Evolutionary conservation across 176 grass and related monocot genomes (phyloP).

Genomic region (Rhynchospora pubera): DNA sequence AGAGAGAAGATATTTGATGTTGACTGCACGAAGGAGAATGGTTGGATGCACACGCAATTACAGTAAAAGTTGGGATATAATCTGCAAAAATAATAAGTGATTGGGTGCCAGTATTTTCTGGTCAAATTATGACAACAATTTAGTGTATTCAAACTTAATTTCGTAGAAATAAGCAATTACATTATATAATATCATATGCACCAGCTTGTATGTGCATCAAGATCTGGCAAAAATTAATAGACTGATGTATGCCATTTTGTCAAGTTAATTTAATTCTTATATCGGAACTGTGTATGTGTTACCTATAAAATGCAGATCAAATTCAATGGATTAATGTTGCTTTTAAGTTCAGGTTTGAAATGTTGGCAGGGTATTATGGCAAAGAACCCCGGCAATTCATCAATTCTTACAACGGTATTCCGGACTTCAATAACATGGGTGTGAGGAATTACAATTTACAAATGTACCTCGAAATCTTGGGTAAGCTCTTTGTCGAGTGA

Average conservation of each 20-base stretch:
- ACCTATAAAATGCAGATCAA: neutral
- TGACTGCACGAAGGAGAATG: neutral
- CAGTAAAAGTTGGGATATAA: neutral
- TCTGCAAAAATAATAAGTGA: neutral
- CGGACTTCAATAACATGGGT: neutral
- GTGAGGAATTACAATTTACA: neutral
- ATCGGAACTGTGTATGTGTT: no score
- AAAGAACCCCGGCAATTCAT: neutral
- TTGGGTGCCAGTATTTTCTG: neutral
- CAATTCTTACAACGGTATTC: no score
- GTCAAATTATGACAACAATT: neutral
- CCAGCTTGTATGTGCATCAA: neutral
- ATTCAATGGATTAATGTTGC: no score
- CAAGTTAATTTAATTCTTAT: no score
- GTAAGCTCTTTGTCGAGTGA: conserved; percentile 56
- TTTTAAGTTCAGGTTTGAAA: neutral
- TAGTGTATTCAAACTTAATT: neutral
- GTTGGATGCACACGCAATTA: neutral
- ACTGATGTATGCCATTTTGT: neutral
- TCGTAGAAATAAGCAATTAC: neutral
- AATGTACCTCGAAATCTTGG: conserved; percentile 67
- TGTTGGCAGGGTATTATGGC: neutral
- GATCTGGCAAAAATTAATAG: neutral
- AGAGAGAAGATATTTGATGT: neutral
- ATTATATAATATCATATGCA: neutral